Evolutionary conservation across 192 early-diverging fungal genomes (phyloP).

Genomic region (Backusella westeae): DNA sequence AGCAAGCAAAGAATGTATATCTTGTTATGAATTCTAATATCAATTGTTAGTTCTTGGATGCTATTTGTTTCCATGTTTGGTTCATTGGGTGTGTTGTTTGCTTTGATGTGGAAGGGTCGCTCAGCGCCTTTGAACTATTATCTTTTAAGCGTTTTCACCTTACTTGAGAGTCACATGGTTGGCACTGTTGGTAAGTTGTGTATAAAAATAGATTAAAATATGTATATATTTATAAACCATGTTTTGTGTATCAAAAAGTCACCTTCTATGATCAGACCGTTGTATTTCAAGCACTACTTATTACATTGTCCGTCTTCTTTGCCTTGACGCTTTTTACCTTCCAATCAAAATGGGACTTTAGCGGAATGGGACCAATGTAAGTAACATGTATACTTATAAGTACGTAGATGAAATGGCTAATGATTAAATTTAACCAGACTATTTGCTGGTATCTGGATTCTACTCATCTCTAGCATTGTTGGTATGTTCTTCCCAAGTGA

Average conservation of each 20-base stretch:
- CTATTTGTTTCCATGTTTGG: conserved; percentile 53
- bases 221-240: neutral
- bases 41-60: conserved; percentile 50
- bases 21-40: neutral
- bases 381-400: neutral
- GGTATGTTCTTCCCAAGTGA: conserved; percentile 67
- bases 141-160: conserved; percentile 63
- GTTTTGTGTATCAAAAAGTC: conserved; percentile 32
- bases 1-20: neutral
- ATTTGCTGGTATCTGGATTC: conserved; percentile 56
- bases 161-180: conserved; percentile 43
- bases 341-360: conserved; percentile 74
- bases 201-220: neutral
- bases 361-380: conserved; percentile 55
- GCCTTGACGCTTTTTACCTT: conserved; percentile 75
- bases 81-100: conserved; percentile 46
- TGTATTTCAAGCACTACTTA: conserved; percentile 74
- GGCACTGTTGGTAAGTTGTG: conserved; percentile 38
- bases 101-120: conserved; percentile 56
- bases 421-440: conserved; percentile 39
- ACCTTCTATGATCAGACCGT: conserved; percentile 59
- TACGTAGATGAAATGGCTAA: neutral
- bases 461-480: conserved; percentile 63
- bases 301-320: conserved; percentile 71
- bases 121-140: conserved; percentile 61